Evolutionary conservation across 768 basidiomycete species (phyloP).

Genomic region (Mycena albidolilacea): DNA sequence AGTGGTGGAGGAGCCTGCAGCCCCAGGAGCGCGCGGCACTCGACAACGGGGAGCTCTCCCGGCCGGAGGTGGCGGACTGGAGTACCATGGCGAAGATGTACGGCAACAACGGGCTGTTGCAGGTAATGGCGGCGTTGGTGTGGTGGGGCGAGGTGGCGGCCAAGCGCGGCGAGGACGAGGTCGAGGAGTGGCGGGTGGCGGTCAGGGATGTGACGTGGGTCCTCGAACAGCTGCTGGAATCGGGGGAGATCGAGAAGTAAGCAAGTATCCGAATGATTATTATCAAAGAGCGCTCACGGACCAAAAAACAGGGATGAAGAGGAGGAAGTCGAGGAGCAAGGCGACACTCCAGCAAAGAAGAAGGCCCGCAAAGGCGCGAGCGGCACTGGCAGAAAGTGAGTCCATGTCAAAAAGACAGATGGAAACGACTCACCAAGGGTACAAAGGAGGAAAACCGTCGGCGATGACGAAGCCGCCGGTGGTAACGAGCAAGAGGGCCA

Average conservation of each 20-base stretch:
- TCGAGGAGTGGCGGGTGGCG: neutral
- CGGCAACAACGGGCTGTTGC: slow-evolving; percentile 12
- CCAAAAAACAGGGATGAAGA: neutral
- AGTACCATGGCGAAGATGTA: neutral
- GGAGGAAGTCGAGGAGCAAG: neutral
- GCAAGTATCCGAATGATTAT: neutral
- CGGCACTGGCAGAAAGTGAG: neutral
- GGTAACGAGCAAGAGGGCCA: neutral
- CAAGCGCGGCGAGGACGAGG: neutral
- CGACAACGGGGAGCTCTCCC: neutral
- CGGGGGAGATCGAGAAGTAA: neutral
- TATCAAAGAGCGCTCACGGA: neutral
- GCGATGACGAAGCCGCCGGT: too few relatives aligned
- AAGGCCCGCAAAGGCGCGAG: too few relatives aligned
- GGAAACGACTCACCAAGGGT: neutral
- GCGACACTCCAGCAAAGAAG: too few relatives aligned
- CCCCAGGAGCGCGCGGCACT: neutral
- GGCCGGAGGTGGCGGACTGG: slow-evolving; percentile 5
- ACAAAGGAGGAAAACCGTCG: neutral
- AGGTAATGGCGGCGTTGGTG: slow-evolving; percentile 11
- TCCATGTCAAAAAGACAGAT: neutral
- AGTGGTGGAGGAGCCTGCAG: neutral
- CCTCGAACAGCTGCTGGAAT: neutral
- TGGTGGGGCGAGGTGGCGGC: slow-evolving; percentile 16
- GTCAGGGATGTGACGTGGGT: neutral